Percentiles rank a stretch among this genome's conserved stretches.
These are phyloP conservation scores for Tilletia horrida DNA, from an alignment of 1,284 basidiomycete genomes.

Conservation along the genomic window DNA sequence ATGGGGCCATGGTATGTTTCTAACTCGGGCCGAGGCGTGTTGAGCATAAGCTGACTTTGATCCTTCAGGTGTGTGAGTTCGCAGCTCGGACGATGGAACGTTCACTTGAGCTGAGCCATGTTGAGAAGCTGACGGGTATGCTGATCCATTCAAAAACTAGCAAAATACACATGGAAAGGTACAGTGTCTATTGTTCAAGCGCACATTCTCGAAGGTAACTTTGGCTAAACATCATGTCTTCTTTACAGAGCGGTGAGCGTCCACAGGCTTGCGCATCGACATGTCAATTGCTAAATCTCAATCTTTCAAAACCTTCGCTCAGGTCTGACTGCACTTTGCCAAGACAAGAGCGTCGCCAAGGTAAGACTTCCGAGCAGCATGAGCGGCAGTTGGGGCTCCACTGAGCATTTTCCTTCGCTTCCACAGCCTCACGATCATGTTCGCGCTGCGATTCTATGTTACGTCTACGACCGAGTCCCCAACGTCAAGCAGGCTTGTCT, in stretches of 20 bases:
- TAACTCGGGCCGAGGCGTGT: not conserved
- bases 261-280: not conserved
- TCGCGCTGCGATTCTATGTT: slow-evolving; percentile 55
- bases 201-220: too few relatives aligned
- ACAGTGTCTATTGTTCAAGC: too few relatives aligned
- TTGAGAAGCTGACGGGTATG: not conserved
- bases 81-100: not conserved
- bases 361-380: not conserved
- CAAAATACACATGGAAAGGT: slow-evolving; percentile 30
- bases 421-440: slow-evolving; percentile 55
- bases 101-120: not conserved
- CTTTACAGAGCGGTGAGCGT: not conserved
- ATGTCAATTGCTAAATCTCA: too few relatives aligned
- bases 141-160: not conserved
- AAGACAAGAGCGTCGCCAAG: slow-evolving; percentile 22
- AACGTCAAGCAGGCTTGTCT: slow-evolving; percentile 63
- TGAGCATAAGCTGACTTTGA: not conserved
- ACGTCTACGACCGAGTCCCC: slow-evolving; percentile 59
- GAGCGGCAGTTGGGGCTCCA: too few relatives aligned
- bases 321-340: slow-evolving; percentile 39
- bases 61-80: slow-evolving; percentile 26
- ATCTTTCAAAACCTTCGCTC: slow-evolving; percentile 14
- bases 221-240: too few relatives aligned
- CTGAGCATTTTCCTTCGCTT: too few relatives aligned
- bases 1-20: slow-evolving; percentile 44